Percentiles rank a stretch among this genome's conserved stretches.
phyloP scores from a whole-genome alignment of 331 rosid genomes.

The Cucumis variabilis region DNA sequence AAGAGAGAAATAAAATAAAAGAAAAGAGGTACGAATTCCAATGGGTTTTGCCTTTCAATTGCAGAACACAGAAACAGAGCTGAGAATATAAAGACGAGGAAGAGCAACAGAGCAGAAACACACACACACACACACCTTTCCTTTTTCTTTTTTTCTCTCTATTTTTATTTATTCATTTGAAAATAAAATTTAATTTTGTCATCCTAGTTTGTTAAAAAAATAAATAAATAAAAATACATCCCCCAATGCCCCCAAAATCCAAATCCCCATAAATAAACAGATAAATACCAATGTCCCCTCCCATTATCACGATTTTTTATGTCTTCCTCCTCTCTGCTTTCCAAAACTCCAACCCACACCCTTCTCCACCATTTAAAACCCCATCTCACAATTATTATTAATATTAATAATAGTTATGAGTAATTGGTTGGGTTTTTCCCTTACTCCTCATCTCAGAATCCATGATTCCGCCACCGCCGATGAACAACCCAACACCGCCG shows the following conservation, averaged over 20 bases:
- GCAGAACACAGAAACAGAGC: conserved; percentile 51
- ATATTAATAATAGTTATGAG: conserved; percentile 45
- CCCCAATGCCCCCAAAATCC: neutral
- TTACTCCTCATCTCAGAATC: conserved; percentile 90
- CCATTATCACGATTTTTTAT: neutral
- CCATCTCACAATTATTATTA: too few species aligned
- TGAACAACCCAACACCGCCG: conserved; percentile 7
- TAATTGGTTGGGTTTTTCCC: conserved; percentile 94
- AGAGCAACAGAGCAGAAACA: neutral
- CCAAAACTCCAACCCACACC: neutral
- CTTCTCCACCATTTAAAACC: neutral
- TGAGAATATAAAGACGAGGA: conserved; percentile 61
- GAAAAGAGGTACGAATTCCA: conserved; percentile 69
- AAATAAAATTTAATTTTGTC: neutral
- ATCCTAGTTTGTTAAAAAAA: neutral
- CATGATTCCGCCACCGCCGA: conserved; percentile 46
- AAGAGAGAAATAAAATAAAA: too few species aligned
- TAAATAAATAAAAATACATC: neutral
- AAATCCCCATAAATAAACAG: neutral
- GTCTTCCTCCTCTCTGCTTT: neutral
- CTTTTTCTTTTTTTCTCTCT: neutral
- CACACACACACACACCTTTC: too few species aligned
- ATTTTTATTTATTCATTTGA: too few species aligned
- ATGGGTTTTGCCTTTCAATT: conserved; percentile 49
- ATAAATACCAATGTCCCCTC: conserved; percentile 1